phyloP scores from a whole-genome alignment of 345 rosid species.

The Brassica juncea region DNA sequence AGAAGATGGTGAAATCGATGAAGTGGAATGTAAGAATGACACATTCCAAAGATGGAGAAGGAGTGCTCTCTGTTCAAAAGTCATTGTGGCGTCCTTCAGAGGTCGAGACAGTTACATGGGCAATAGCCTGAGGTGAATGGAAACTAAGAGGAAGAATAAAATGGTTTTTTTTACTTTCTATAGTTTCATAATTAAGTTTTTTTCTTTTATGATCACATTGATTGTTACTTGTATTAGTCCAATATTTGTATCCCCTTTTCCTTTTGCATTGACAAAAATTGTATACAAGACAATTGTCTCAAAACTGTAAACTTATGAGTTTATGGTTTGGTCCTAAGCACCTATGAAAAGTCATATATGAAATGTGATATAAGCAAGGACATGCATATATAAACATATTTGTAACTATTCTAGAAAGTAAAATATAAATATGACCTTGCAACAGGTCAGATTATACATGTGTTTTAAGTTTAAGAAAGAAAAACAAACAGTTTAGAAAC shows the following conservation, averaged over 20 bases:
- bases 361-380: background rate
- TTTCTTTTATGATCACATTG: slow-evolving; percentile 23
- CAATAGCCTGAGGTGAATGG: slow-evolving; percentile 47
- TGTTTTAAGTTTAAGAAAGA: background rate
- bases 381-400: background rate
- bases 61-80: slow-evolving; percentile 67
- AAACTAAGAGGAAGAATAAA: background rate
- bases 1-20: slow-evolving; percentile 65
- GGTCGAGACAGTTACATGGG: slow-evolving; percentile 50
- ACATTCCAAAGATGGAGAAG: slow-evolving; percentile 60
- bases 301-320: slow-evolving; percentile 27
- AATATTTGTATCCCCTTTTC: slow-evolving; percentile 7
- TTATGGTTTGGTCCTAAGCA: background rate
- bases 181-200: background rate
- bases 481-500: background rate
- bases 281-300: slow-evolving; percentile 34
- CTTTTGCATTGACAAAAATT: slow-evolving; percentile 17
- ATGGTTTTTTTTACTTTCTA: background rate
- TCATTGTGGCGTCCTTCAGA: slow-evolving; percentile 75
- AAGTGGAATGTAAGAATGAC: slow-evolving; percentile 68
- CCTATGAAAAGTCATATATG: background rate
- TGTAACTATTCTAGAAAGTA: background rate
- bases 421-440: background rate
- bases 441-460: background rate
- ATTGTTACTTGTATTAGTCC: slow-evolving; percentile 26